These are phyloP conservation scores for Saccharomycopsis babjevae DNA, from an alignment of 805 yeast genomes.

Conservation along the genomic window DNA sequence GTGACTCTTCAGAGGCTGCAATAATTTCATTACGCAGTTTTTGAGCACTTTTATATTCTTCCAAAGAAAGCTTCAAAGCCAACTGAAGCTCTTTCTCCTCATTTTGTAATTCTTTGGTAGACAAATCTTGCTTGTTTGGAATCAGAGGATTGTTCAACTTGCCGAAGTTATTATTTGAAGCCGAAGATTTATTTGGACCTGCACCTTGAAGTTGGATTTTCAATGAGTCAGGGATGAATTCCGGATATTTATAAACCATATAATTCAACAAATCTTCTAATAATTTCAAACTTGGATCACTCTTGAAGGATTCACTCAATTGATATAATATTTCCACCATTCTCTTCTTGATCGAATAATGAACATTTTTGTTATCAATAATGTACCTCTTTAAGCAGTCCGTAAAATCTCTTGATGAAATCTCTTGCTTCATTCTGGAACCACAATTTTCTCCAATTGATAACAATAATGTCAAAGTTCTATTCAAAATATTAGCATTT, in stretches of 20 bases:
- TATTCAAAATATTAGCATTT: conserved; percentile 57
- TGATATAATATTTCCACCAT: conserved; percentile 22
- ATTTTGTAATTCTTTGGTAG: conserved; percentile 33
- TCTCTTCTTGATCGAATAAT: conserved; percentile 53
- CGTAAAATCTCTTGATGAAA: conserved; percentile 49
- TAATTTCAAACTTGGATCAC: conserved; percentile 68
- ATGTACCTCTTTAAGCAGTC: conserved; percentile 34
- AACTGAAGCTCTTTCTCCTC: conserved; percentile 78
- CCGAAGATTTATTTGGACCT: background rate
- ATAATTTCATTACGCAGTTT: background rate
- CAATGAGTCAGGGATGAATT: conserved; percentile 21
- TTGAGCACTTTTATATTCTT: conserved; percentile 23
- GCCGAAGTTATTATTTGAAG: background rate
- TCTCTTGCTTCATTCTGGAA: conserved; percentile 50
- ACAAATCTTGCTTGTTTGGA: conserved; percentile 46
- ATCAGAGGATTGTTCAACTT: conserved; percentile 34
- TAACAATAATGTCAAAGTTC: conserved; percentile 43
- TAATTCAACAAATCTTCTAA: conserved; percentile 52
- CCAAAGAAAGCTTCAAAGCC: conserved; percentile 63
- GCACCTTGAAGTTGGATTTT: background rate
- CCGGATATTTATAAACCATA: conserved; percentile 35
- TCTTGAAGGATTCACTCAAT: conserved; percentile 49
- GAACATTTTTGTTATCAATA: conserved; percentile 45
- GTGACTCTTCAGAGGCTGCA: background rate
- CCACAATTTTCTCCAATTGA: conserved; percentile 74